Evolutionary conservation across 768 basidiomycete species (phyloP), one percentile per base, ranked within the genome.

Genomic region (Suillus cothurnatus): DNA sequence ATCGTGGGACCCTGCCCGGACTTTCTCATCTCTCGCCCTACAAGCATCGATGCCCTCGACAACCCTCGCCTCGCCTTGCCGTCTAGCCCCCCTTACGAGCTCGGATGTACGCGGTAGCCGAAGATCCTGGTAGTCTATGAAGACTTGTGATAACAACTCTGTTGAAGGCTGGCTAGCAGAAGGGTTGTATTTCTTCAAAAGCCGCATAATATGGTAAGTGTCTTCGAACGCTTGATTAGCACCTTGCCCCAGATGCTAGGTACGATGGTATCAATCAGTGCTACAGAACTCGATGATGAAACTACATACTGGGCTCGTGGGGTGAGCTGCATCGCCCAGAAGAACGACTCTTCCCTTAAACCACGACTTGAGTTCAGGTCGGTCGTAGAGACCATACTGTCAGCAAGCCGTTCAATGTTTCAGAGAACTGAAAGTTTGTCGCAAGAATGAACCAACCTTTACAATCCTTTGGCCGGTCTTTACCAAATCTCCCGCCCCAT

Each of bases 221-320:
- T 82, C 82, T 65, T 82, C 81, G 64, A 81, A 77, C 1, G 82
- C 79, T 68, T 81, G 81, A 67, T 82, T 82, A 12, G 82, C 81
- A 34, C 81, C 81, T 72, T 82, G 81, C 2, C 81, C 81, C 21
- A 83, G 75, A 64, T 82, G 81, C 81, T 82, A 63, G 32, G 39
- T 43, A 41, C 32, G 9, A 62, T 56, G 26, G 7, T 32, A 62
- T 14, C 49, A 47, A 34, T 31, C 26, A 39, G 61, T 17, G n/a
- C 39, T 19, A 23, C 36, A 19, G 17, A 57, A 26, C 49, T 41
- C 15, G 14, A 57, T n/a, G 62, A n/a, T n/a, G 11, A 56, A 32
- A 21, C 7, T 2, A 70, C 81, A 58, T 14, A 82, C 81, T 1
- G 82, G 81, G 65, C 78, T 81, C 6, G 81, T 81, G 5, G 81